Base-by-base conservation (phyloP, 495 filamentous ascomycete genomes). In the Aspergillus nidulans region DNA sequence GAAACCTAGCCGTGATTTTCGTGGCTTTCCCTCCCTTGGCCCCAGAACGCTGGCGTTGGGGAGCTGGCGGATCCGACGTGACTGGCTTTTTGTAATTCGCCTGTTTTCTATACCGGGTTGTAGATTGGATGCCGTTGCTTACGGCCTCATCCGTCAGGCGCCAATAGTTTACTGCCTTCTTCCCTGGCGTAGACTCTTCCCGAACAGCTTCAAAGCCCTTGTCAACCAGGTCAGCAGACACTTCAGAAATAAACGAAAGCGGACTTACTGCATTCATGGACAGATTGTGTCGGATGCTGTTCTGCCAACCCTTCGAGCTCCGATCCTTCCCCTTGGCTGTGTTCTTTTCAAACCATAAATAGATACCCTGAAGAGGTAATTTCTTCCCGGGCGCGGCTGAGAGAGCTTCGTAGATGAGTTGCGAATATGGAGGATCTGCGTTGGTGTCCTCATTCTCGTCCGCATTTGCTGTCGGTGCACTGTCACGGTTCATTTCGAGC, bases 271-370 rank as follows among this genome's bases (percentile, higher is more conserved):
- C 79, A 63, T 98, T 98, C 94, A 98, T 98, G 12, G 91, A 96
- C 0, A 98, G 74, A 62, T 98, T 98, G 63, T 98, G 94, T 6
- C 94, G 84, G 51, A 98, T 94, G 68, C 91, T 96, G 71, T 97
- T 97, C 70, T 94, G 88, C 94, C 95, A 97, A 3, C 92, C 95
- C 62, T 86, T 89, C 24, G 72, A 77, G n/a, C 63, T 74, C 15
- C 78, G 73, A 34, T 78, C 78, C 42, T 75, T 85, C 1, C 80
- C 84, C 63, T 92, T 95, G 49, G 81, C 79, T 1, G 90, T 96
- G 59, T 96, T 87, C 18, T 85, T 76, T 21, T 81, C 78, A 63
- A 97, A 95, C 89, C 94, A 98, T 21, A 82, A 73, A 67, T 98
- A 98, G 53, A 98, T 89, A 23, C 92, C 86, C 60, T 90, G 84